phyloP scores from a whole-genome alignment of 2,329 filamentous ascomycete species.

The Moelleriella libera region DNA sequence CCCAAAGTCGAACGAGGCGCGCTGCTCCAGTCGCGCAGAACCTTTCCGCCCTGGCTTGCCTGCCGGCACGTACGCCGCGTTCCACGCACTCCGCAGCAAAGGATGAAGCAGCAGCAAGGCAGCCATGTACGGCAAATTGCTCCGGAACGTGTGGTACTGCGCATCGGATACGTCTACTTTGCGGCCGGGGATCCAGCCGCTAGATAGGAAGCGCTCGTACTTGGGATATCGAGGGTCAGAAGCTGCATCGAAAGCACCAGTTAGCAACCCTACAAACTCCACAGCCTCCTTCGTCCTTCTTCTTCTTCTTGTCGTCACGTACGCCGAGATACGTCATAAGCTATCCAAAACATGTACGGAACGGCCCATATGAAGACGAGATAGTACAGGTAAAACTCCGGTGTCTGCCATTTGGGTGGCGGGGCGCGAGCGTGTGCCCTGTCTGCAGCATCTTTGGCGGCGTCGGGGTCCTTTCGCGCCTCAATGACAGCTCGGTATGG shows the following conservation, averaged over 20 bases:
- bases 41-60: conserved; percentile 23
- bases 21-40: conserved; percentile 48
- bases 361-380: conserved; percentile 50
- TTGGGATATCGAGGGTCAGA: conserved; percentile 69
- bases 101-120: conserved; percentile 67
- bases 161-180: conserved; percentile 85
- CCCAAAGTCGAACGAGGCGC: conserved; percentile 66
- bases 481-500: conserved; percentile 48
- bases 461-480: conserved; percentile 27
- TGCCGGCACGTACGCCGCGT: conserved; percentile 32
- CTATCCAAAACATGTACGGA: conserved; percentile 83
- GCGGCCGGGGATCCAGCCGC: conserved; percentile 85
- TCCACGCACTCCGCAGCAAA: conserved; percentile 58
- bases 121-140: conserved; percentile 71
- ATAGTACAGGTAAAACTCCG: conserved; percentile 77
- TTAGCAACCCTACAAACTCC: background rate
- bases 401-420: conserved; percentile 69
- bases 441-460: conserved; percentile 14
- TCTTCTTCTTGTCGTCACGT: conserved; percentile 13
- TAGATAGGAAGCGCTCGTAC: conserved; percentile 55
- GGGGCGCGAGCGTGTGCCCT: conserved; percentile 30
- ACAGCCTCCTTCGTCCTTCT: background rate
- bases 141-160: conserved; percentile 76
- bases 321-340: conserved; percentile 76
- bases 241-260: conserved; percentile 31